phyloP scores from a whole-genome alignment of 306 rosid genomes.

The Quercus cerris region DNA sequence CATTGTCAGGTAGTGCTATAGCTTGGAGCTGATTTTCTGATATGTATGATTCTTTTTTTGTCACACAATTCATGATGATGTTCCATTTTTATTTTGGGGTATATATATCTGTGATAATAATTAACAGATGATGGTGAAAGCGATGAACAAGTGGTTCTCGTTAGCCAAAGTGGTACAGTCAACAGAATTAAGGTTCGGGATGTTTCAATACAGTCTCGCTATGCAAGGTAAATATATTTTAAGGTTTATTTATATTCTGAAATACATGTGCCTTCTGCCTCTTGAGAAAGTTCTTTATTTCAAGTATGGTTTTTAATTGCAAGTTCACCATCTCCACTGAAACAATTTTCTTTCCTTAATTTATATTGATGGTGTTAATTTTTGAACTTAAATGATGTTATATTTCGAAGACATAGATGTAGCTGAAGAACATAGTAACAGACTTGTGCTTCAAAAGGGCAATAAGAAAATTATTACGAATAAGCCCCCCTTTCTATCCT shows the following conservation, averaged over 20 bases:
- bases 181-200: constrained; percentile 96
- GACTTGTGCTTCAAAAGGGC: not conserved
- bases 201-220: constrained; percentile 91
- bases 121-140: constrained; percentile 89
- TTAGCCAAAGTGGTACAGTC: constrained; percentile 95
- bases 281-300: not conserved
- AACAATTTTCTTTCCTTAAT: not conserved
- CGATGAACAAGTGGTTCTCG: constrained; percentile 97
- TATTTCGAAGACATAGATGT: not conserved
- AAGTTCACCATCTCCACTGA: not conserved
- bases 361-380: not conserved
- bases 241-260: not conserved
- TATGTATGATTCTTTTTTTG: not conserved
- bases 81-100: not conserved
- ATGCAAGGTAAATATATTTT: constrained; percentile 65
- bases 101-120: not conserved
- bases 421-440: not conserved
- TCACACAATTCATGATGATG: not conserved
- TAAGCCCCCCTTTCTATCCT: not conserved
- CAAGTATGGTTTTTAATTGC: not conserved
- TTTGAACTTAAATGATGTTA: not conserved
- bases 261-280: not conserved
- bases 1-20: constrained; percentile 61
- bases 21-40: not conserved
- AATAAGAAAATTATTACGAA: not conserved